Percentiles rank a stretch among this genome's conserved stretches.
These are phyloP conservation scores for Colletotrichum sp. DNA, from an alignment of 2,329 filamentous ascomycete genomes.

Conservation along the genomic window DNA sequence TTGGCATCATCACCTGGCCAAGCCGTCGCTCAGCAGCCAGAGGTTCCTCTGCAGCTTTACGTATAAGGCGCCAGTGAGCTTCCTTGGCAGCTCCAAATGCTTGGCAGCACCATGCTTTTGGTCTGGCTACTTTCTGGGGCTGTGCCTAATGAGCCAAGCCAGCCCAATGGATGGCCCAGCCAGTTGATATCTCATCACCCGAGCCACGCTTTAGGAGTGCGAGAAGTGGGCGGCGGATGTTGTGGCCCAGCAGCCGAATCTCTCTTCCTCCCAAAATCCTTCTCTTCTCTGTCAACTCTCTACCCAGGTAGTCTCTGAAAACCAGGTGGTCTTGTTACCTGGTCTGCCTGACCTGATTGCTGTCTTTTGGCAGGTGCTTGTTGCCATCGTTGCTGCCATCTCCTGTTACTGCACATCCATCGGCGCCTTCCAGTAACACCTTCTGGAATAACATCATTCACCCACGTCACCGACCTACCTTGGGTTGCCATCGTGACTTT, in stretches of 20 bases:
- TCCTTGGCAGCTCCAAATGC: background rate
- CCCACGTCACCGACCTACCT: background rate
- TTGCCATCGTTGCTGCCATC: background rate
- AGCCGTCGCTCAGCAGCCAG: background rate
- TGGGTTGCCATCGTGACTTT: background rate
- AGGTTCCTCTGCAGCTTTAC: conserved; percentile 8
- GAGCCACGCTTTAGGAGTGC: background rate
- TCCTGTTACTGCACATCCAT: background rate
- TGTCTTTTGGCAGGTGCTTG: background rate
- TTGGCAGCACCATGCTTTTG: background rate
- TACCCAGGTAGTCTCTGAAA: too few species aligned
- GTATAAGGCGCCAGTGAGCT: background rate
- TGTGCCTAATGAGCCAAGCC: background rate
- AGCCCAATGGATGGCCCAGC: background rate
- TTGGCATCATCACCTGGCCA: background rate
- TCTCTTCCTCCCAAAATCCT: background rate
- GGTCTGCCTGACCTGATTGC: background rate
- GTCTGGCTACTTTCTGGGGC: background rate
- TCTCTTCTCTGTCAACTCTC: background rate
- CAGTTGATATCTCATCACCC: background rate
- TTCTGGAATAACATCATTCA: background rate
- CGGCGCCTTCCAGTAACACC: background rate
- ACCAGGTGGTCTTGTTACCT: too few species aligned
- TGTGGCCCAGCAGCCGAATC: background rate
- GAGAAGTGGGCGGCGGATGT: background rate